A percentile compares a stretch with the other conserved stretches of the same genome.
Evolutionary conservation across 164 flowering plant genomes (phyloP).

Genomic region (Platanus orientalis): DNA sequence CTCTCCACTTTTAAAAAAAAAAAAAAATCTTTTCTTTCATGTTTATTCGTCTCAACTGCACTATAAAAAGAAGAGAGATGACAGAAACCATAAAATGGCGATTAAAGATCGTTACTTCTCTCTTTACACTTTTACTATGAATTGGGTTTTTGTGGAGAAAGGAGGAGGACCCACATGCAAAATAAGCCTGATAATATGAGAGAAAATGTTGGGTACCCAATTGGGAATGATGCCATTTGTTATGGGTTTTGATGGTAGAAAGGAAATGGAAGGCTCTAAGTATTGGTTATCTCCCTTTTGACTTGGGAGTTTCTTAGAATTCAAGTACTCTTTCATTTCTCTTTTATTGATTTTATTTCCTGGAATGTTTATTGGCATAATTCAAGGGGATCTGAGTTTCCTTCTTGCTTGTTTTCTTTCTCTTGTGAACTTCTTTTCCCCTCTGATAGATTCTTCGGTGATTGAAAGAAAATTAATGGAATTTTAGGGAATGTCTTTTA

Average conservation of each 20-base stretch:
- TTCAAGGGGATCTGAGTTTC: slow-evolving; percentile 11
- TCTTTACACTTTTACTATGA: slow-evolving; percentile 3
- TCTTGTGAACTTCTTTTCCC: slow-evolving; percentile 1
- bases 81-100: background rate
- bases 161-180: slow-evolving; percentile 20
- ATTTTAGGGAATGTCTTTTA: slow-evolving; percentile 9
- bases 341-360: slow-evolving; percentile 9
- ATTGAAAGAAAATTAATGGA: background rate
- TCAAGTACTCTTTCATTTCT: slow-evolving; percentile 14
- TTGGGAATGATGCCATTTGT: slow-evolving; percentile 29
- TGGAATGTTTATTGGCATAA: slow-evolving; percentile 6
- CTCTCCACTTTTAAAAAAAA: too few relatives aligned
- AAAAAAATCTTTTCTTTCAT: background rate
- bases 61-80: background rate
- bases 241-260: slow-evolving; percentile 17
- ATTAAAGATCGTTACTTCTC: background rate
- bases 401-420: background rate
- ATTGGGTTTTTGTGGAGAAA: slow-evolving; percentile 9
- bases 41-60: background rate
- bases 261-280: slow-evolving; percentile 5
- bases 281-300: slow-evolving; percentile 18
- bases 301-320: slow-evolving; percentile 21
- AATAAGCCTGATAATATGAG: background rate
- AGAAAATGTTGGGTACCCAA: slow-evolving; percentile 18
- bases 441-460: slow-evolving; percentile 13